Evolutionary conservation across 2,329 filamentous ascomycete species (phyloP).

Genomic region (Hawksworthiomyces lignivorus): DNA sequence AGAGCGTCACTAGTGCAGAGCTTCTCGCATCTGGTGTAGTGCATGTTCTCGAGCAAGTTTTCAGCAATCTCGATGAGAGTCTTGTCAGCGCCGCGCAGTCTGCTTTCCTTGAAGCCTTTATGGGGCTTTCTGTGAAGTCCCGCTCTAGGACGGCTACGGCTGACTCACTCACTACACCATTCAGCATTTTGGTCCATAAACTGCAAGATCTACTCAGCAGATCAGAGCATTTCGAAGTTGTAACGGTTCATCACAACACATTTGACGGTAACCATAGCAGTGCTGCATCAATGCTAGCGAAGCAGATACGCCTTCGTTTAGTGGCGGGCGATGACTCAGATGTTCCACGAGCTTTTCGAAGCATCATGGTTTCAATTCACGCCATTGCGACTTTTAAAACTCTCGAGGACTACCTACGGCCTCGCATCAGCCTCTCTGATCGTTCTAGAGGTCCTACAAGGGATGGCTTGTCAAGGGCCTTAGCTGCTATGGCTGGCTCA

Average conservation of each 20-base stretch:
- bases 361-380: conserved; percentile 97
- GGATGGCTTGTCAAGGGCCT: conserved; percentile 54
- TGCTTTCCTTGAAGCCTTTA: conserved; percentile 86
- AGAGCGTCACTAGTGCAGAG: conserved; percentile 94
- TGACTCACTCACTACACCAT: conserved; percentile 70
- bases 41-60: conserved; percentile 70
- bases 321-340: conserved; percentile 85
- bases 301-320: conserved; percentile 84
- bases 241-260: conserved; percentile 88
- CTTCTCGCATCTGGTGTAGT: conserved; percentile 87
- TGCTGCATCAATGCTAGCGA: conserved; percentile 90
- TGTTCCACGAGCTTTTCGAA: conserved; percentile 78
- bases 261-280: conserved; percentile 86
- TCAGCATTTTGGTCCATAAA: conserved; percentile 87
- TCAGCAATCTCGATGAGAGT: conserved; percentile 61
- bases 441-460: conserved; percentile 57
- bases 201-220: conserved; percentile 92
- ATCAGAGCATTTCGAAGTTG: conserved; percentile 95
- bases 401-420: conserved; percentile 88
- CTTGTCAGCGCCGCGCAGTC: conserved; percentile 63
- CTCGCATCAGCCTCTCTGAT: conserved; percentile 76
- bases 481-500: conserved; percentile 68
- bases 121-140: conserved; percentile 64
- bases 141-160: conserved; percentile 56
- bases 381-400: conserved; percentile 97